A percentile compares a stretch with the other conserved stretches of the same genome.
Conservation (phyloP, 2,329 filamentous ascomycete species). For the Penicillium frequentans region DNA sequence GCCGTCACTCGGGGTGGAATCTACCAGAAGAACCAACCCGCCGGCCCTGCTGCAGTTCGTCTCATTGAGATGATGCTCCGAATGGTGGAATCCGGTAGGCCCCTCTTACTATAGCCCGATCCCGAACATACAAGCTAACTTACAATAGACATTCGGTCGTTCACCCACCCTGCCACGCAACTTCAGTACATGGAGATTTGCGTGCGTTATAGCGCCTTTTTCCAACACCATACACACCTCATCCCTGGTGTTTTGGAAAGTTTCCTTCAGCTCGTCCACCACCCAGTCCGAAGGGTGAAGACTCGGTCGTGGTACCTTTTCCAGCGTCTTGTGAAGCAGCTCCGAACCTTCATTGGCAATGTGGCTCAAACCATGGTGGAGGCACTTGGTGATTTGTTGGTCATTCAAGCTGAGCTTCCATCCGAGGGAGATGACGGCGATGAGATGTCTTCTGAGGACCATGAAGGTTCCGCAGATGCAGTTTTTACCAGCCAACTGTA, state of each 20-base stretch:
- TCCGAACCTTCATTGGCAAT: conserved; percentile 80
- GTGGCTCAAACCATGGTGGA: conserved; percentile 89
- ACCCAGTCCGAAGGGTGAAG: conserved; percentile 81
- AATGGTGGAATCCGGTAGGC: conserved; percentile 77
- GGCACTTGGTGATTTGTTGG: conserved; percentile 81
- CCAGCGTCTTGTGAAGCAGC: conserved; percentile 84
- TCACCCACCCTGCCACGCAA: conserved; percentile 86
- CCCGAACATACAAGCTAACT: neutral
- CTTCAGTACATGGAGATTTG: conserved; percentile 99
- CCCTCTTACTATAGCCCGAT: neutral
- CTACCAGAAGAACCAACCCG: conserved; percentile 81
- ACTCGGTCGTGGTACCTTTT: conserved; percentile 97
- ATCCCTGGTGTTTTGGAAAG: conserved; percentile 87
- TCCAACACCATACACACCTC: conserved; percentile 77
- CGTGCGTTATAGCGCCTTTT: conserved; percentile 89
- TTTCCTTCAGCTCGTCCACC: conserved; percentile 88
- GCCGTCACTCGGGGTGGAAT: conserved; percentile 85
- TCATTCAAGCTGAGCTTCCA: conserved; percentile 86
- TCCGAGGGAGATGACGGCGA: conserved; percentile 74
- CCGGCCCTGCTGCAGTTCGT: conserved; percentile 74
- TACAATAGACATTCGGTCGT: conserved; percentile 66
- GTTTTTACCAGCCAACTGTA: conserved; percentile 89
- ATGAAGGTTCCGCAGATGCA: conserved; percentile 84
- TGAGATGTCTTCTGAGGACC: conserved; percentile 93
- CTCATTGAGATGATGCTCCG: conserved; percentile 90